Base-by-base conservation (phyloP, 371 early-diverging fungal genomes). In the Mortierella polycephala region DNA sequence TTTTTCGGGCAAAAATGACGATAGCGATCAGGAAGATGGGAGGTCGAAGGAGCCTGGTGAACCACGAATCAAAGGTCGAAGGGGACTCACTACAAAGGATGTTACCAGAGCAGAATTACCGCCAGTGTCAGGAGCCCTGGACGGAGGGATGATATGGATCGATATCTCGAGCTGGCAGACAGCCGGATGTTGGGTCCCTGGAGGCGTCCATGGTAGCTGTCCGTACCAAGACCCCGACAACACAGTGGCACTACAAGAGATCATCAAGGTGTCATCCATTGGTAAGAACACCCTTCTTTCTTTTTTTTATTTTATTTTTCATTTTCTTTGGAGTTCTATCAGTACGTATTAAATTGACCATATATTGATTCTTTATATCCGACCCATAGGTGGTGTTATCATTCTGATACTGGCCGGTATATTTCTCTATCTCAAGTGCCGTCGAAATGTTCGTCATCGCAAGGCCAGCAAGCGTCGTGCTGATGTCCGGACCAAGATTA, bases 131-230 rank as follows among this genome's bases (percentile, higher is more conserved):
- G 55, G 49, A 16, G 53, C n/a, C 5, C 51, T 54, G 16, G 44
- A 16, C 1, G 55, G 39, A 44, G 79, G 79, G 16, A 61, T 79
- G 60, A 67, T 79, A 11, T 79, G 79, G 79, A 79, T 79, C 58
- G 79, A 79, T 52, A 79, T 79, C 37, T 79, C 79, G 8, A 79
- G 79, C 46, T 79, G 79, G 79, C 79, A 79, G 49, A 79, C 79
- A 9, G 79, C 79, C 13, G 79, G 79, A 14, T 79, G 79, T 42
- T 79, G 79, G 79, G 73, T 79, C 9, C 73, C 79, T 16, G 79
- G 79, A 44, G 79, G 79, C 0, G 12, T 58, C 9, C 40, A 79
- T 3, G 79, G 79, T 2, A 53, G 53, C 46, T 79, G 79, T 44
- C 79, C 79, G 0, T 79, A 79, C 42, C 72, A 59, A 37, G 64